A percentile compares a stretch with the other conserved stretches of the same genome.
Conservation (phyloP, 805 yeast species). For the Candida jianshihensis region DNA sequence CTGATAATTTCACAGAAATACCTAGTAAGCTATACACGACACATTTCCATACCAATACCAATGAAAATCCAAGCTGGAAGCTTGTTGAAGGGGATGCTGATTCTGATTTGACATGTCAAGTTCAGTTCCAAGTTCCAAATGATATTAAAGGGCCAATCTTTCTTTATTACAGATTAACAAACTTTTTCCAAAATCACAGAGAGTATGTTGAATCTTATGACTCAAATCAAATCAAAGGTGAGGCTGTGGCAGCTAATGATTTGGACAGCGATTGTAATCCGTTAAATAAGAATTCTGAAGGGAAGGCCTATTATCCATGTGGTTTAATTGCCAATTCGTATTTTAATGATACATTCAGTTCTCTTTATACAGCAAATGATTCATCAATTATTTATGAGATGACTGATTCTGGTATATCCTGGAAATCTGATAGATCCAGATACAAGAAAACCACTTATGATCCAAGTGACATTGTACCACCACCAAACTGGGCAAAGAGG, state of each 20-base stretch:
- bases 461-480: slow-evolving; percentile 75
- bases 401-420: slow-evolving; percentile 60
- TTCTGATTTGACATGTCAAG: slow-evolving; percentile 42
- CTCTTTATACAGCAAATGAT: slow-evolving; percentile 30
- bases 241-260: slow-evolving; percentile 47
- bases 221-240: slow-evolving; percentile 72
- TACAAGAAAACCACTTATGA: slow-evolving; percentile 69
- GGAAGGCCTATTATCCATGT: slow-evolving; percentile 80
- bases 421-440: slow-evolving; percentile 71
- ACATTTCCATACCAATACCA: slow-evolving; percentile 45
- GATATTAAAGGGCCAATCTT: slow-evolving; percentile 66
- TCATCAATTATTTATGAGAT: slow-evolving; percentile 7
- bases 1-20: slow-evolving; percentile 36
- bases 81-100: slow-evolving; percentile 32
- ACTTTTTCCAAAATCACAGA: slow-evolving; percentile 91
- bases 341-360: slow-evolving; percentile 80
- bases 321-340: slow-evolving; percentile 90
- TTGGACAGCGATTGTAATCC: slow-evolving; percentile 57
- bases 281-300: slow-evolving; percentile 42
- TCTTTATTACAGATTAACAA: slow-evolving; percentile 79
- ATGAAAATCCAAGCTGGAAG: slow-evolving; percentile 56
- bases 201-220: slow-evolving; percentile 85
- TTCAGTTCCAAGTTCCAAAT: slow-evolving; percentile 68
- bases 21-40: slow-evolving; percentile 52
- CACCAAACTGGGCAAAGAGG: slow-evolving; percentile 79